Base-by-base conservation (phyloP, 495 filamentous ascomycete species). In the Glarea lozoyensis region DNA sequence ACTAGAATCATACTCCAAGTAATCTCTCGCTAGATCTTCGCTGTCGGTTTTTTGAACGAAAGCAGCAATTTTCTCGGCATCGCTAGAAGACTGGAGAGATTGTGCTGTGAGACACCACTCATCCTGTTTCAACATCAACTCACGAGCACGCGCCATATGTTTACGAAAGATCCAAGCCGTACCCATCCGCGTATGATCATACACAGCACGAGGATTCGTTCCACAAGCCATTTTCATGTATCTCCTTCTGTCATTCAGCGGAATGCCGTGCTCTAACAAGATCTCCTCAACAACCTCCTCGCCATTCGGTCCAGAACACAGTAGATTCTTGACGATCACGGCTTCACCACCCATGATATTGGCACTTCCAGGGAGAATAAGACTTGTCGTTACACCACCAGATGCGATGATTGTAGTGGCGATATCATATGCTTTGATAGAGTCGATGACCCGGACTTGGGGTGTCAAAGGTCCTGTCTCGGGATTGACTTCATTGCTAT, bases 211-310 rank as follows among this genome's bases (percentile, higher is more conserved):
- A 3, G 79, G 61, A 52, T 83, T 83, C 60, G 81, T 78, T 5
- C 79, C 79, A 38, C 78, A 82, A 1, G 79, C 79, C 79, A 84
- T 84, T 62, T 84, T 84, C 64, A 84, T 75, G 58, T 74, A 82
- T 25, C 52, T 50, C 36, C 66, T 62, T 24, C 66, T 59, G 32
- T 69, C 55, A 9, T 51, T 49, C 19, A 60, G 53, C 6, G 64
- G 60, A 19, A 61, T 53, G 1, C 61, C 60, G 38, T 63, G 50
- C 45, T 73, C 67, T n/a, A 72, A 56, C 19, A 75, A 58, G 49
- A 76, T 59, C 13, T 67, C 69, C 25, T 65, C 65, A 22, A 73
- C 63, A 25, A 69, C 60, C 32, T 78, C 71, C 40, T 73, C 66
- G 18, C 72, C 61, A 16, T 75, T 63, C 39, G 71, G 64, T 0